These are phyloP conservation scores for Cyberlindnera nakhonratchasimensis DNA, from an alignment of 805 yeast genomes.

Conservation along the genomic window DNA sequence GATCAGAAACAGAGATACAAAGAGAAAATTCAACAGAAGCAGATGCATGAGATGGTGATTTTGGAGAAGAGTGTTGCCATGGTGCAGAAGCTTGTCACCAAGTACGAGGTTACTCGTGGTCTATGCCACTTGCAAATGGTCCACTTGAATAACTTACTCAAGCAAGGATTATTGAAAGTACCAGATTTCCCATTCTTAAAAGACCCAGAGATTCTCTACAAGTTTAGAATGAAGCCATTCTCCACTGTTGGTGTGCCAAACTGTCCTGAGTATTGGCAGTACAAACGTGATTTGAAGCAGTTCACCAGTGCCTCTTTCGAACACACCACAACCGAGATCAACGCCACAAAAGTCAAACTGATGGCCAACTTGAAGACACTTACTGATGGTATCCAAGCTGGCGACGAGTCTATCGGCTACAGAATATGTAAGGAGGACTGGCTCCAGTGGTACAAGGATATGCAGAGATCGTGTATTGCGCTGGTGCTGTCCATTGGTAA, in stretches of 20 bases:
- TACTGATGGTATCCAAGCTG: slow-evolving; percentile 20
- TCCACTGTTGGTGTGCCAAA: slow-evolving; percentile 77
- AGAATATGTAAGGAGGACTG: slow-evolving; percentile 30
- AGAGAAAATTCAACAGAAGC: slow-evolving; percentile 32
- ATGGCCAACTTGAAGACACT: slow-evolving; percentile 12
- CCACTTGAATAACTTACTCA: slow-evolving; percentile 30
- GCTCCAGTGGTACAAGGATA: slow-evolving; percentile 28
- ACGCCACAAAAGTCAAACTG: slow-evolving; percentile 5
- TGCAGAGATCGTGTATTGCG: slow-evolving; percentile 31
- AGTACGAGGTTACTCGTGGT: slow-evolving; percentile 27
- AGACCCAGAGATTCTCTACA: slow-evolving; percentile 36
- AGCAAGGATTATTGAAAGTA: slow-evolving; percentile 25
- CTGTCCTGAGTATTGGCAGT: slow-evolving; percentile 38
- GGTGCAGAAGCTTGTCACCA: slow-evolving; percentile 2
- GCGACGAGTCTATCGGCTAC: slow-evolving; percentile 22
- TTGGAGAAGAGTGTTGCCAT: slow-evolving; percentile 23
- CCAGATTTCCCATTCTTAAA: slow-evolving; percentile 29
- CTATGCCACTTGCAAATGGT: slow-evolving; percentile 33
- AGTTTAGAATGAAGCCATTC: slow-evolving; percentile 74
- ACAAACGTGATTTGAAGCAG: slow-evolving; percentile 25
- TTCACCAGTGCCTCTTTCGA: background rate
- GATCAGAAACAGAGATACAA: slow-evolving; percentile 43
- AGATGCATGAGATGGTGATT: slow-evolving; percentile 34
- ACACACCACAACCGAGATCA: slow-evolving; percentile 9
- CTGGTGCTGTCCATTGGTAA: slow-evolving; percentile 19